Conservation (phyloP, 73 alveolate genomes). For the Paramecium sonneborni region DNA sequence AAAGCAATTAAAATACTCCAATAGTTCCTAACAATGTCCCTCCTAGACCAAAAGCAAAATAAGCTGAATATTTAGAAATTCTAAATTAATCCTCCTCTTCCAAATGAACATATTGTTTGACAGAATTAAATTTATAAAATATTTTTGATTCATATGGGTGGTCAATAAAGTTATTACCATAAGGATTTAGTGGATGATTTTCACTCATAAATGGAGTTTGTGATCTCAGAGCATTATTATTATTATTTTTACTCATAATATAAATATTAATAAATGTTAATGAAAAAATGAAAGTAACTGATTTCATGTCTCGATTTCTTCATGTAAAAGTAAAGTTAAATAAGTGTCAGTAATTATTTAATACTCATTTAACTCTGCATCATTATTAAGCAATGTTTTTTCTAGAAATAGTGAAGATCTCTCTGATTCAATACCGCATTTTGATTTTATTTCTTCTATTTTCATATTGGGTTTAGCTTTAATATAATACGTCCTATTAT, state of each 20-base stretch:
- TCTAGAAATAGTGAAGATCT: slow-evolving; percentile 16
- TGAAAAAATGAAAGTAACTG: not conserved
- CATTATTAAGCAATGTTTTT: not conserved
- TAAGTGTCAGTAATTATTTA: not conserved
- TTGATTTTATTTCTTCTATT: not conserved
- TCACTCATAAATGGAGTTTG: slow-evolving; percentile 63
- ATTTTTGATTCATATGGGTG: slow-evolving; percentile 61
- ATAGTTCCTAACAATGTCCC: slow-evolving; percentile 17
- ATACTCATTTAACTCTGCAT: not conserved
- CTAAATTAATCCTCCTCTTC: slow-evolving; percentile 51
- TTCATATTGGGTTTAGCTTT: slow-evolving; percentile 1
- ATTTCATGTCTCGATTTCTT: not conserved
- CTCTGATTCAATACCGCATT: slow-evolving; percentile 19
- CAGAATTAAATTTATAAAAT: slow-evolving; percentile 43
- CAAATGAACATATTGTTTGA: slow-evolving; percentile 52
- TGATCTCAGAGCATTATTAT: slow-evolving; percentile 10
- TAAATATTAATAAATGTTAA: not conserved
- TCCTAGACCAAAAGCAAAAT: slow-evolving; percentile 42
- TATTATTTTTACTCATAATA: not conserved
- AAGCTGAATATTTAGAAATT: slow-evolving; percentile 28
- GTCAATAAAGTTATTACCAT: slow-evolving; percentile 58
- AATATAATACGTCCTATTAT: not conserved
- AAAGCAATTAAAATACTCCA: not conserved
- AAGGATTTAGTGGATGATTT: slow-evolving; percentile 63
- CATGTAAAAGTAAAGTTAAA: not conserved